Evolutionary conservation across 169 alveolate genomes (phyloP).

Genomic region (Babesia gibsoni): DNA sequence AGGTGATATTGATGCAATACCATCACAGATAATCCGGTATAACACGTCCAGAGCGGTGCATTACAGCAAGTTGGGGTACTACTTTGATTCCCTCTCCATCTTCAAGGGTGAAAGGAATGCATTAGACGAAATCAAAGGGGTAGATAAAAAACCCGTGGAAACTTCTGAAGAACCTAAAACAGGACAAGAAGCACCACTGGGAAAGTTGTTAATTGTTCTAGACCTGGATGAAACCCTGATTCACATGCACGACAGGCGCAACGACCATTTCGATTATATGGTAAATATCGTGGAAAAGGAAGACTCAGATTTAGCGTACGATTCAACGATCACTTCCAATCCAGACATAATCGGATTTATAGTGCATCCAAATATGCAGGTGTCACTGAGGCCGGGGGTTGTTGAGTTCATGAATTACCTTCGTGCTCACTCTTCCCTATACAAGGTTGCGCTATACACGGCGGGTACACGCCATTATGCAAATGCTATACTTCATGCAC

Average conservation of each 20-base stretch:
- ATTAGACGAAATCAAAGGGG: no score
- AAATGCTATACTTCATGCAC: conserved; percentile 30
- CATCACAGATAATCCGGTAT: conserved; percentile 19
- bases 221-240: conserved; percentile 44
- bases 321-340: background rate
- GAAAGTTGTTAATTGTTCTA: conserved; percentile 26
- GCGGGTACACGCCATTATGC: conserved; percentile 48
- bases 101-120: conserved; percentile 6
- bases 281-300: conserved; percentile 26
- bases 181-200: background rate
- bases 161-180: background rate
- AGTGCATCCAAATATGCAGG: conserved; percentile 36
- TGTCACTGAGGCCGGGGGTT: conserved; percentile 41
- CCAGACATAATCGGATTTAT: conserved; percentile 5
- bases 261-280: conserved; percentile 27
- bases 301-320: background rate
- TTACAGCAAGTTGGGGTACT: conserved; percentile 1
- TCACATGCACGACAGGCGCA: conserved; percentile 35
- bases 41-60: background rate
- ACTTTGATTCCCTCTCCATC: background rate
- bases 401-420: conserved; percentile 32
- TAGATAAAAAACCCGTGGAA: background rate
- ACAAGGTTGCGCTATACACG: conserved; percentile 36
- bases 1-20: background rate
- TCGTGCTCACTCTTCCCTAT: background rate